Percentiles rank a stretch among this genome's conserved stretches.
Conservation (phyloP, 768 basidiomycete species). For the Tephrocybe sp. region DNA sequence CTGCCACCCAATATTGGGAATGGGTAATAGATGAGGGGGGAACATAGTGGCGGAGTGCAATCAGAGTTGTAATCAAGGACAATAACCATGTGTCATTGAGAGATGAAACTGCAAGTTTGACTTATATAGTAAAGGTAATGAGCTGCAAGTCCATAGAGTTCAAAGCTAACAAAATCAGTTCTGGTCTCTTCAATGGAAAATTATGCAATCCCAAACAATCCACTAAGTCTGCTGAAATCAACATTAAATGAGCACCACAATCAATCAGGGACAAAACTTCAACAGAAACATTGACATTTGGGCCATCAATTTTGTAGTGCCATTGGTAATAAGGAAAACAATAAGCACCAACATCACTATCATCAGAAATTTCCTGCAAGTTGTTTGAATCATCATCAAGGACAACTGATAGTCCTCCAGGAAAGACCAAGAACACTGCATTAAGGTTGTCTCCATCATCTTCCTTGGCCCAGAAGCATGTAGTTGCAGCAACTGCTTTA, state of each 20-base stretch:
- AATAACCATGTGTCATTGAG: neutral
- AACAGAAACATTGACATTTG: neutral
- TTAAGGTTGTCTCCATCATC: too few relatives aligned
- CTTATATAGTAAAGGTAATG: neutral
- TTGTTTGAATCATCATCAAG: too few relatives aligned
- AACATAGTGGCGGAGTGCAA: neutral
- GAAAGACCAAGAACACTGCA: too few relatives aligned
- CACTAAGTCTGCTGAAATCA: constrained; percentile 27
- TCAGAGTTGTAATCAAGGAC: neutral
- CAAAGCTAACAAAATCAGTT: neutral
- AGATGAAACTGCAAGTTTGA: neutral
- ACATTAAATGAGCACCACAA: constrained; percentile 27
- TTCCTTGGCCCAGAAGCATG: too few relatives aligned
- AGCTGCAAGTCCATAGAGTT: neutral
- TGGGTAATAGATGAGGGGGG: too few relatives aligned
- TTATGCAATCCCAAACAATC: constrained; percentile 7
- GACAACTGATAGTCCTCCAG: too few relatives aligned
- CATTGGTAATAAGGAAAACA: neutral
- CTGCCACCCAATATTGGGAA: too few relatives aligned
- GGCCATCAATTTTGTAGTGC: neutral
- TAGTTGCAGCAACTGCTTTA: too few relatives aligned
- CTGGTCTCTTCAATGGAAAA: neutral
- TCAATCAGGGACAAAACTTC: constrained; percentile 23
- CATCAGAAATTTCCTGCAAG: too few relatives aligned
- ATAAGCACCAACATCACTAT: neutral